Conservation (phyloP, 2,329 filamentous ascomycete genomes). For the Aspergillus pseudoterreus region DNA sequence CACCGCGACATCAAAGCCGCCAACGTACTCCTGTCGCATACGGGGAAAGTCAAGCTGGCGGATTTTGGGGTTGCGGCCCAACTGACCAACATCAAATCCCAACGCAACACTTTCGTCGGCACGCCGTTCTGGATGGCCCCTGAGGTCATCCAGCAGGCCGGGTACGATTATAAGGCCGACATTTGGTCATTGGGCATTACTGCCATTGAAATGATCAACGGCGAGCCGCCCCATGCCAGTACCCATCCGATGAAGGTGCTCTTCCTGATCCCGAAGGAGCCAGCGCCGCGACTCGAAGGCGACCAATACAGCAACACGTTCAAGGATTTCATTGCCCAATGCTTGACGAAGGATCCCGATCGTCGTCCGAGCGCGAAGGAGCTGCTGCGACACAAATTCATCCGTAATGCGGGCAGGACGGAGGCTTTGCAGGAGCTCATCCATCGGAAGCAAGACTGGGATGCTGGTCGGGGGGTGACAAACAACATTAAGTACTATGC, state of each 20-base stretch:
- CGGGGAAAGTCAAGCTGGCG: conserved; percentile 88
- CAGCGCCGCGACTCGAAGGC: conserved; percentile 79
- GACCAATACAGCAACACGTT: conserved; percentile 79
- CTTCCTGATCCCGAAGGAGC: conserved; percentile 84
- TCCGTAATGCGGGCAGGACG: conserved; percentile 79
- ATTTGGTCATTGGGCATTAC: conserved; percentile 93
- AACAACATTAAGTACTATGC: conserved; percentile 84
- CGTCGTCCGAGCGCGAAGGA: conserved; percentile 80
- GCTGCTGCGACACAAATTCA: conserved; percentile 81
- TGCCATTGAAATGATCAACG: conserved; percentile 82
- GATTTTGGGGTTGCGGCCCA: conserved; percentile 98
- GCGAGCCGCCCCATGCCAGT: conserved; percentile 81
- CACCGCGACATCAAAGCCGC: conserved; percentile 96
- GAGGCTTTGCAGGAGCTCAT: conserved; percentile 87
- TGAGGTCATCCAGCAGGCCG: conserved; percentile 85
- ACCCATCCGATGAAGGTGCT: conserved; percentile 93
- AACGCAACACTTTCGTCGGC: conserved; percentile 94
- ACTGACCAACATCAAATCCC: conserved; percentile 94
- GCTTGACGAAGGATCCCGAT: conserved; percentile 88
- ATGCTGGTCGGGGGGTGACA: conserved; percentile 66
- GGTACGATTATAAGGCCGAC: conserved; percentile 83
- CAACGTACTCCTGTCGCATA: conserved; percentile 87
- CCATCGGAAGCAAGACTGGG: conserved; percentile 73
- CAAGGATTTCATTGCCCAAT: conserved; percentile 88
- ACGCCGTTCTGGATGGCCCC: conserved; percentile 98